Base-by-base conservation (phyloP, 2,329 filamentous ascomycete genomes). In the Aspergillus fructus region DNA sequence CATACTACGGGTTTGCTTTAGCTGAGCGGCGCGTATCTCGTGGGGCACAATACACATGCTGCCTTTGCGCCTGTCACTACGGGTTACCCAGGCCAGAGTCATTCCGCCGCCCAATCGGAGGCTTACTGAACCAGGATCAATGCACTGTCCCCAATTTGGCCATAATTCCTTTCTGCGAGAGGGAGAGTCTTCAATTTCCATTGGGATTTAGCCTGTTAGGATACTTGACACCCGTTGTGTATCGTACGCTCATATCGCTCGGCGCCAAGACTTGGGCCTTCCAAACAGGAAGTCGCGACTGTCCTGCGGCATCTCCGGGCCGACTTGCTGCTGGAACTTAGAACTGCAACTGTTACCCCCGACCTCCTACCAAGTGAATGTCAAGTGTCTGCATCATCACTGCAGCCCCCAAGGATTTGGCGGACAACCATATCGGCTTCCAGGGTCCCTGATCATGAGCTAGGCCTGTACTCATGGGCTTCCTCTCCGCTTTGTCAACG, bases 401-500 rank as follows among this genome's bases (percentile, higher is more conserved):
- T 37, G 19, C 17, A 34, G 21, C 21, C n/a, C 15, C 12, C 12
- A 7, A 11, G 17, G 11, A 19, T n/a, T 13, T 49, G 11, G 12
- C 13, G 2, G 33, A 6, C 15, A 13, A 9, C n/a, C 8, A 21
- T 49, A 46, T 56, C 33, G 6, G 58, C 46, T 30, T 30, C 27
- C 27, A 30, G 27, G 27, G 27, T 11, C 9, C 27, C 27, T 30
- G 27, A 33, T 11, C n/a, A 17, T 13, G 33, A 17, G 19, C 5
- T 15, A 40, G 30, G 23, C 17, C 37, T 41, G 42, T 12, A 47
- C 33, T n/a, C 48, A 61, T 64, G 56, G 46, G 56, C 42, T 58
- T 53, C 53, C n/a, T 60, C 41, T 58, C 56, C n/a, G 53, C 27
- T 23, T 23, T 63, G 48, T 34, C 54, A 41, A 41, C 27, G 56